These are phyloP conservation scores for Flaveria linearis DNA, from an alignment of 129 eudicot genomes.

Conservation along the genomic window DNA sequence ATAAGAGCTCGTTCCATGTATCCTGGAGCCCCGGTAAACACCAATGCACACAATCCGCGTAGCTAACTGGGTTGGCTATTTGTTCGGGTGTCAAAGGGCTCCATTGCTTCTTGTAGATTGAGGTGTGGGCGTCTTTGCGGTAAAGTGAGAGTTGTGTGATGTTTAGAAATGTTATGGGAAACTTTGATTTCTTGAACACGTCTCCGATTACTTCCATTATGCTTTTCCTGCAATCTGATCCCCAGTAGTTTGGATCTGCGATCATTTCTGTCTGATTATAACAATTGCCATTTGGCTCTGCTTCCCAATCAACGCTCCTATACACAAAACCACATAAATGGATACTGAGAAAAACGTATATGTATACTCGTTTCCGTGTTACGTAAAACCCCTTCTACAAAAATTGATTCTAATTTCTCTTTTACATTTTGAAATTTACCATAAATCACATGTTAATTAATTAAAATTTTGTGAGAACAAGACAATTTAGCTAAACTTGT, in stretches of 20 bases:
- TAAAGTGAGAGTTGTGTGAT: conserved; percentile 78
- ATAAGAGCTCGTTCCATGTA: conserved; percentile 80
- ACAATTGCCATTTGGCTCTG: conserved; percentile 64
- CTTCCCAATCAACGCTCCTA: conserved; percentile 92
- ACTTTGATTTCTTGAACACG: conserved; percentile 53
- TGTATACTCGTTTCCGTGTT: too few relatives aligned
- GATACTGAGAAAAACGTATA: background rate
- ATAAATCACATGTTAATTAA: too few relatives aligned
- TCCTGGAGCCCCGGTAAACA: conserved; percentile 86
- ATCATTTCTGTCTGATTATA: conserved; percentile 75
- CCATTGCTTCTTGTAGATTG: conserved; percentile 85
- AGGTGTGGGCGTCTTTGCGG: conserved; percentile 81
- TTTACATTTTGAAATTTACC: too few relatives aligned
- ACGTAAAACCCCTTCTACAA: too few relatives aligned
- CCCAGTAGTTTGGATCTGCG: conserved; percentile 78
- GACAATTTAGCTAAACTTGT: too few relatives aligned
- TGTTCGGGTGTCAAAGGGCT: conserved; percentile 69
- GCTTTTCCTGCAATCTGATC: conserved; percentile 62
- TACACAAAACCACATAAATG: background rate
- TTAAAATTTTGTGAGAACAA: too few relatives aligned
- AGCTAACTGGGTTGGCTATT: conserved; percentile 60
- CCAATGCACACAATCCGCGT: conserved; percentile 86
- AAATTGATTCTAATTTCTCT: too few relatives aligned
- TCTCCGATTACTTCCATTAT: conserved; percentile 66
- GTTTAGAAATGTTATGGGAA: conserved; percentile 67